These are phyloP conservation scores for Jacaranda copaia DNA, from an alignment of 257 asterid species.

Conservation along the genomic window DNA sequence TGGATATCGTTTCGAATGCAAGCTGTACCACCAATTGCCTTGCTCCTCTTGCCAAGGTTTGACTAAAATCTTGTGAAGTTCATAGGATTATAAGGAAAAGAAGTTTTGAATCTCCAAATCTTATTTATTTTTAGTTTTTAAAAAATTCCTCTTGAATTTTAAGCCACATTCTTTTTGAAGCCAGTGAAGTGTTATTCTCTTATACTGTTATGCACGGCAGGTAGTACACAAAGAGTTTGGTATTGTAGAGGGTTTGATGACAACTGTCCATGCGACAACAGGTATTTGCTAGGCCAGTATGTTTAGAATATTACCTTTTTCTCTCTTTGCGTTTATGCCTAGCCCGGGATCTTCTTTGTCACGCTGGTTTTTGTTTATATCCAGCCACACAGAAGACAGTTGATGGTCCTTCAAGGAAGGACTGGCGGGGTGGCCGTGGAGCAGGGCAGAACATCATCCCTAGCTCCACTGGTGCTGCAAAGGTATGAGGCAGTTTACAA, in stretches of 20 bases:
- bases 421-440: constrained; percentile 99
- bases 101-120: constrained; percentile 8
- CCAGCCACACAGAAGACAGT: constrained; percentile 99
- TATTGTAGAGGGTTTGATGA: constrained; percentile 92
- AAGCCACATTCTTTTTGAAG: not conserved
- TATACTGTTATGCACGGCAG: constrained; percentile 47
- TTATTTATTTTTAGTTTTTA: not conserved
- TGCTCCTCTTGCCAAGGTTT: constrained; percentile 98
- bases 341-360: constrained; percentile 32
- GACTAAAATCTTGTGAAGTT: constrained; percentile 11
- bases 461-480: constrained; percentile 99
- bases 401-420: constrained; percentile 99
- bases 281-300: constrained; percentile 49
- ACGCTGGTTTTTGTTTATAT: constrained; percentile 33
- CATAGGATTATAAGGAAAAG: not conserved
- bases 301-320: constrained; percentile 10
- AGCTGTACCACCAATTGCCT: constrained; percentile 99
- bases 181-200: constrained; percentile 5
- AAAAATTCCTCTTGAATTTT: not conserved
- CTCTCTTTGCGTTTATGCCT: constrained; percentile 25
- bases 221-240: constrained; percentile 98
- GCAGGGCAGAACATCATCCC: constrained; percentile 98
- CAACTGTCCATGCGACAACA: constrained; percentile 99
- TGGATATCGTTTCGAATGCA: constrained; percentile 98
- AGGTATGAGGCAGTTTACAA: constrained; percentile 55